Evolutionary conservation across 139 green algal species (phyloP).

Genomic region (Picochlorum sp.): DNA sequence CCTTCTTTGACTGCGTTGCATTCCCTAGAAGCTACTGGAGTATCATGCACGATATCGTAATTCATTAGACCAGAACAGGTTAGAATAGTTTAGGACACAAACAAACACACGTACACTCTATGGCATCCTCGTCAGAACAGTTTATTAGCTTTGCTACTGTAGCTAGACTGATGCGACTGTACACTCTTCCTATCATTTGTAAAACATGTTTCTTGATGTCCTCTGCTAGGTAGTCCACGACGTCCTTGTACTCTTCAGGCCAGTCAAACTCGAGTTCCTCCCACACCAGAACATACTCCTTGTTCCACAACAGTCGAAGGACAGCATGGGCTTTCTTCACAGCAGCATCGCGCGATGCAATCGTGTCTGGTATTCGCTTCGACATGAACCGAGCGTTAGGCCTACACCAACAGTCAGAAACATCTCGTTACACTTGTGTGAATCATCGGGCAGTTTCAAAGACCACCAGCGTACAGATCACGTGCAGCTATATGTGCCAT

Average conservation of each 20-base stretch:
- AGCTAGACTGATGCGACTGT: not conserved
- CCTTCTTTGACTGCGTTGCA: not conserved
- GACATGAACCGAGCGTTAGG: slow-evolving; percentile 30
- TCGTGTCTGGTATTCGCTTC: slow-evolving; percentile 15
- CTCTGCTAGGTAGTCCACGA: slow-evolving; percentile 5
- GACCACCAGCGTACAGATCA: slow-evolving; percentile 11
- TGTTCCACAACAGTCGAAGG: slow-evolving; percentile 27
- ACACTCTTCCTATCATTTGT: slow-evolving; percentile 10
- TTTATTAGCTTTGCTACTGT: slow-evolving; percentile 18
- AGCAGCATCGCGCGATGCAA: not conserved
- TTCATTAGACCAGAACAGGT: no score
- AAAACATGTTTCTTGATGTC: slow-evolving; percentile 4
- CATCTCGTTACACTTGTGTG: not conserved
- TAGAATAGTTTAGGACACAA: not conserved
- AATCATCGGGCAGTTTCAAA: not conserved
- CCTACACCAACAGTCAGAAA: slow-evolving; percentile 6
- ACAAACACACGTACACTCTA: not conserved
- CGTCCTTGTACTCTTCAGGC: slow-evolving; percentile 1
- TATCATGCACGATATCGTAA: no score
- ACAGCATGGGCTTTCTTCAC: slow-evolving; percentile 10
- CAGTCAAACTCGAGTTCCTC: slow-evolving; percentile 10
- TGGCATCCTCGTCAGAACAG: slow-evolving; percentile 14
- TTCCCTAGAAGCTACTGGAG: not conserved
- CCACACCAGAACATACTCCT: slow-evolving; percentile 23
- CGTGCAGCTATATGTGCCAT: slow-evolving; percentile 14